Base-by-base conservation (phyloP, 768 basidiomycete species). In the Favolaschia claudopus region DNA sequence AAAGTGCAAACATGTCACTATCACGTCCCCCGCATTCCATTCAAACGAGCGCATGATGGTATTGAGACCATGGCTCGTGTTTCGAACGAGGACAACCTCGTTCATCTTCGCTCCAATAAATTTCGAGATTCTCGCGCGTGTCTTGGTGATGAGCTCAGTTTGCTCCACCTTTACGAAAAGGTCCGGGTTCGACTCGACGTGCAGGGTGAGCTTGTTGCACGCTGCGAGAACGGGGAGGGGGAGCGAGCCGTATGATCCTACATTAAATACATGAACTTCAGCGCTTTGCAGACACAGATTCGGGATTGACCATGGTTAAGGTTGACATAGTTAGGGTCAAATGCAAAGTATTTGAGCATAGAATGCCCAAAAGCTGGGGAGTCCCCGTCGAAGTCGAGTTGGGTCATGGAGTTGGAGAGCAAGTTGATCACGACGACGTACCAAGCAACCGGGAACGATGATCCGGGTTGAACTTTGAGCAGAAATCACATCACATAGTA, bases 1-100 rank as follows among this genome's bases (percentile, higher is more conserved):
- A n/a, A n/a, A n/a, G 61, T 39, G 29, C 44, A 46, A 13, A 91
- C 89, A 84, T 14, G 72, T 76, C 40, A 93, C 73, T 49, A 95
- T 78, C 9, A 89, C 73, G 70, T 95, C 92, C 0, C 82, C 86
- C 45, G 83, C 69, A 33, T 82, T 76, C 89, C 89, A 92, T 33
- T 81, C 75, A 28, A 95, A 77, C 57, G 92, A 92, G 43, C 81
- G 74, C 29, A 92, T 69, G 46, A 94, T 75, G 10, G 86, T 90
- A 63, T 87, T 86, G 31, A 94, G 63, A 3, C 85, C 89, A 61
- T 83, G 79, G 0, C 87, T 87, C 0, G 89, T 82, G 63, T 91
- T 91, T 0, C 80, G 72, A 0, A 88, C 82, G 9, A 86, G 72
- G 19, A 89, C 85, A n/a, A 83, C 75, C 66, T 89, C 89, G 40